Evolutionary conservation across 495 filamentous ascomycete genomes (phyloP).

Genomic region (Parmelia sp.): DNA sequence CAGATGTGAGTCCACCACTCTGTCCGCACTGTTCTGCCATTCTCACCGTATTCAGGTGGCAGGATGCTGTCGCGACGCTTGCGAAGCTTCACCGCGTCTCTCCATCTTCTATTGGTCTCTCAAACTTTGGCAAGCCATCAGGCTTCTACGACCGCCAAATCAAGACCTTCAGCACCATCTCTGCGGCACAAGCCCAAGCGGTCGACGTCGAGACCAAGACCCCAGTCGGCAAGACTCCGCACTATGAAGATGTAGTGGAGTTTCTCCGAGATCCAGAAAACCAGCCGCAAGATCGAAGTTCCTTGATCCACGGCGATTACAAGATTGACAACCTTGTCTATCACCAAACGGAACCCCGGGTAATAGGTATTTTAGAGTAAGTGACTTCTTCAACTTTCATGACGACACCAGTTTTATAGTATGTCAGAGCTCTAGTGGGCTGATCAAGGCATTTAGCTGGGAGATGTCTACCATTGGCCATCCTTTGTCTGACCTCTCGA

Average conservation of each 20-base stretch:
- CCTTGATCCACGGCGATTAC: constrained; percentile 89
- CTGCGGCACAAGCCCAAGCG: constrained; percentile 65
- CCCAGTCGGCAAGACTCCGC: constrained; percentile 73
- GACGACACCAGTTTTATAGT: not conserved
- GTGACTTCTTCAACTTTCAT: constrained; percentile 25
- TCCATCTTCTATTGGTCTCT: constrained; percentile 57
- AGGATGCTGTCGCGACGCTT: constrained; percentile 73
- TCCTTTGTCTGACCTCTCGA: constrained; percentile 80
- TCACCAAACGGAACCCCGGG: constrained; percentile 76
- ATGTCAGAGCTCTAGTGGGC: not conserved
- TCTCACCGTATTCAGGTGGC: constrained; percentile 54
- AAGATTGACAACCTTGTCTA: constrained; percentile 98
- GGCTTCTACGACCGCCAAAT: constrained; percentile 89
- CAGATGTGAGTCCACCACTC: constrained; percentile 47
- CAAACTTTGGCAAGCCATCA: constrained; percentile 61
- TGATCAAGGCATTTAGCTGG: constrained; percentile 49
- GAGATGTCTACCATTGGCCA: constrained; percentile 96
- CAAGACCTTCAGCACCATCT: constrained; percentile 70
- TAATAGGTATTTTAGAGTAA: constrained; percentile 87
- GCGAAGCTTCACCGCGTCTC: constrained; percentile 76
- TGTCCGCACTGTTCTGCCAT: not conserved
- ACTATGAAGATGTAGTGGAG: constrained; percentile 68
- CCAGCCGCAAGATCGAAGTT: constrained; percentile 71
- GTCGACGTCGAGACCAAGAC: constrained; percentile 68
- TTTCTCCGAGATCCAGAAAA: constrained; percentile 64